phyloP scores from a whole-genome alignment of 1,284 basidiomycete genomes.

The Ceratobasidium sp. region DNA sequence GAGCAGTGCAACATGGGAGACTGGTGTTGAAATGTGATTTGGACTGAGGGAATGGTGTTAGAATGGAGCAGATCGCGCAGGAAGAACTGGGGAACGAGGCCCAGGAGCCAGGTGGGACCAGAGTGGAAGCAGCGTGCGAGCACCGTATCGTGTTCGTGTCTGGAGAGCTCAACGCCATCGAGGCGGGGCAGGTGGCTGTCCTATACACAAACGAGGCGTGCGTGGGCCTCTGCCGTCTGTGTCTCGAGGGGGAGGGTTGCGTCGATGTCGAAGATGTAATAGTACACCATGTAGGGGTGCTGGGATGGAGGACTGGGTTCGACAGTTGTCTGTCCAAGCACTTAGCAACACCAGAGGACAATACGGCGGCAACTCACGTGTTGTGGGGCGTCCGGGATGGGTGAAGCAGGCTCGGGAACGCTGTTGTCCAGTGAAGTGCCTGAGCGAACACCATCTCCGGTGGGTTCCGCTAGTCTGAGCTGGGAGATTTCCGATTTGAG shows the following conservation, averaged over 20 bases:
- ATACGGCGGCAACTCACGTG: too few relatives aligned
- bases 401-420: too few relatives aligned
- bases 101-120: slow-evolving; percentile 15
- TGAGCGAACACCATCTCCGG: too few relatives aligned
- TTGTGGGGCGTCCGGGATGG: too few relatives aligned
- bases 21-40: background rate
- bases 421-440: too few relatives aligned
- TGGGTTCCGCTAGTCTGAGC: too few relatives aligned
- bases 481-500: too few relatives aligned
- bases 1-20: slow-evolving; percentile 8
- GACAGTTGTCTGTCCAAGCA: too few relatives aligned
- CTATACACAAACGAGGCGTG: slow-evolving; percentile 9
- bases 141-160: background rate
- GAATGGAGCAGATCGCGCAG: slow-evolving; percentile 15
- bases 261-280: slow-evolving; percentile 12
- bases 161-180: background rate
- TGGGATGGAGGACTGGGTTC: too few relatives aligned
- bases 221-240: background rate
- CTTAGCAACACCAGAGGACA: too few relatives aligned
- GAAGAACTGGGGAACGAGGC: slow-evolving; percentile 1
- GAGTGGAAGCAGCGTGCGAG: slow-evolving; percentile 6
- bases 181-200: slow-evolving; percentile 4
- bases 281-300: background rate
- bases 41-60: background rate
- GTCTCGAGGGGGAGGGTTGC: background rate